Evolutionary conservation across 805 yeast genomes (phyloP), one percentile per base, ranked within the genome.

Genomic region (Saccharomycopsis olivae): DNA sequence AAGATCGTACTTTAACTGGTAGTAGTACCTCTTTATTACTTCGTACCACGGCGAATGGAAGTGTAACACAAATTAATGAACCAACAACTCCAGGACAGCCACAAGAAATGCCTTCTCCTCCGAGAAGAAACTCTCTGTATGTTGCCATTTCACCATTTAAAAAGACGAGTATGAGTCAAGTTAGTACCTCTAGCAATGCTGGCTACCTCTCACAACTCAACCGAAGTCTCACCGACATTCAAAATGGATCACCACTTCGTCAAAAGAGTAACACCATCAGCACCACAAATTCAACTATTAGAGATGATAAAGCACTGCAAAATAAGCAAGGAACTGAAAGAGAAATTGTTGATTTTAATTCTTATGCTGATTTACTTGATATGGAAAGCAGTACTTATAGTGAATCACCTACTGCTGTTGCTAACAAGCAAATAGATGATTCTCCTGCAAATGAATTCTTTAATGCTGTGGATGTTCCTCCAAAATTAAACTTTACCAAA

Each of bases 281-380:
- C n/a, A n/a, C n/a, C n/a, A 8, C 27, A 8, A 8, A 6, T 8
- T 29, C 32, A 8, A 29, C 32, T 6, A 29, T 29, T 6, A n/a
- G n/a, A n/a, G n/a, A n/a, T n/a, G n/a, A n/a, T n/a, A n/a, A n/a
- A n/a, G n/a, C n/a, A n/a, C n/a, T n/a, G n/a, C n/a, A n/a, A n/a
- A 29, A 29, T 9, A 29, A 29, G n/a, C 9, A 29, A 29, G n/a
- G n/a, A 10, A 2, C 33, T 2, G 33, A 16, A 29, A 16, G n/a
- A 29, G 10, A 23, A 23, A 14, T 21, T 24, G 30, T 38, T 8
- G 29, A 38, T 32, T 40, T 40, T 15, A 25, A 38, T 29, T 40
- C 44, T 1, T 40, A 40, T 28, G 38, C 38, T 6, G 44, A 40
- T 24, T 21, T 40, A n/a, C 36, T 40, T 11, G 40, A 32, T 15